A percentile compares a stretch with the other conserved stretches of the same genome.
These are phyloP conservation scores for Russula abietina DNA, from an alignment of 768 basidiomycete genomes.

Conservation along the genomic window DNA sequence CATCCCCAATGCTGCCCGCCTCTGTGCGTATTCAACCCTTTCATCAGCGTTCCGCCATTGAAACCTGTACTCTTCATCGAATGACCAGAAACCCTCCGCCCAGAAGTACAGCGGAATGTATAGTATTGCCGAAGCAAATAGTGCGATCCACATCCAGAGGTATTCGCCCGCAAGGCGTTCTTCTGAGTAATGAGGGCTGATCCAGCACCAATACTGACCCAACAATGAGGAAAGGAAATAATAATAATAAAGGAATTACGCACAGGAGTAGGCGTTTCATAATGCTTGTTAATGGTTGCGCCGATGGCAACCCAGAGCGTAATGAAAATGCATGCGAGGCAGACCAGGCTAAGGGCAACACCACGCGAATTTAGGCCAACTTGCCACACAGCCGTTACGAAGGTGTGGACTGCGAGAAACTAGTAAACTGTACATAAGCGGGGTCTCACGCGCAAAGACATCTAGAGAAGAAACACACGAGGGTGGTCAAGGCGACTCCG, in stretches of 20 bases:
- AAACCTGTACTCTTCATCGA: no score
- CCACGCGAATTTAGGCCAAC: conserved; percentile 29
- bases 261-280: conserved; percentile 36
- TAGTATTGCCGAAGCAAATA: no score
- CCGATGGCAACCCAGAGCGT: conserved; percentile 36
- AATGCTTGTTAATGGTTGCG: conserved; percentile 26
- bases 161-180: conserved; percentile 30
- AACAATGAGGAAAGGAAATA: background rate
- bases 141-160: background rate
- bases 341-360: conserved; percentile 25
- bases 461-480: conserved; percentile 30
- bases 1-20: no score
- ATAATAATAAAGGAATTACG: background rate
- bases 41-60: no score
- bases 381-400: conserved; percentile 35
- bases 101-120: no score
- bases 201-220: conserved; percentile 40
- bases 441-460: background rate
- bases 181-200: conserved; percentile 29
- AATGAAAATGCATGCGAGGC: conserved; percentile 13
- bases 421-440: conserved; percentile 28
- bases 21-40: no score
- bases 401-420: conserved; percentile 38
- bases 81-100: no score
- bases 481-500: conserved; percentile 38